Conservation (phyloP, 768 basidiomycete species). For the Russula sp. region DNA sequence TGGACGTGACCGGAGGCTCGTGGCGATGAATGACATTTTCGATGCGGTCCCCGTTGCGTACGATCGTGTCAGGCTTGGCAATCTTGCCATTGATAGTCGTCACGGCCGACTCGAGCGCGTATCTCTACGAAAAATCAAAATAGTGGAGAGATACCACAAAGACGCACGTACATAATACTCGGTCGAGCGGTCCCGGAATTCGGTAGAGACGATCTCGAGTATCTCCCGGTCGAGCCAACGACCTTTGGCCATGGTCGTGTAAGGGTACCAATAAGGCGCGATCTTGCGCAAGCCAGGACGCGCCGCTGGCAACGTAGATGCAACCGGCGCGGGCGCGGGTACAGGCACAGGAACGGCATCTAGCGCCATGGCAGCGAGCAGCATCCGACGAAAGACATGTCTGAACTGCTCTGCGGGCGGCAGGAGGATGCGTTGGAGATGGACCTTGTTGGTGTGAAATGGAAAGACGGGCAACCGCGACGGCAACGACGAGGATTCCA, state of each 20-base stretch:
- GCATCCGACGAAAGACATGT: conserved; percentile 22
- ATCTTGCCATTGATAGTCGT: conserved; percentile 88
- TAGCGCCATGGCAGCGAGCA: conserved; percentile 23
- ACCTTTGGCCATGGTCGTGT: conserved; percentile 88
- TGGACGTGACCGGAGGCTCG: conserved; percentile 89
- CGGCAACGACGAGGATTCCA: not conserved
- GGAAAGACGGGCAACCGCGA: conserved; percentile 8
- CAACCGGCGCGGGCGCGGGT: too few species aligned
- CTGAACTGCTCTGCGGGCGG: conserved; percentile 49
- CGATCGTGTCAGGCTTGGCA: conserved; percentile 70
- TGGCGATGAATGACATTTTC: conserved; percentile 97
- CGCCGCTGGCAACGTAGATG: not conserved
- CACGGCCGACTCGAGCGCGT: conserved; percentile 86
- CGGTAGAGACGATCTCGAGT: conserved; percentile 87
- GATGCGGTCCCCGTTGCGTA: conserved; percentile 82
- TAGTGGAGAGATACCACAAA: not conserved
- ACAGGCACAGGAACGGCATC: conserved; percentile 13
- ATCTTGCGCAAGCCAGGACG: conserved; percentile 62
- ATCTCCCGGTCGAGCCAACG: conserved; percentile 86
- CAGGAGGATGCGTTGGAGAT: conserved; percentile 38
- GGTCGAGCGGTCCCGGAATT: conserved; percentile 88
- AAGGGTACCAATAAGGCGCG: conserved; percentile 87
- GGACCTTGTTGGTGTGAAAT: conserved; percentile 23
- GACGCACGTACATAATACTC: conserved; percentile 81
- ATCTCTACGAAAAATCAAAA: conserved; percentile 36